Evolutionary conservation across 352 stramenopile genomes (phyloP), one percentile per base, ranked within the genome.

Genomic region (Globisporangium irregulare): DNA sequence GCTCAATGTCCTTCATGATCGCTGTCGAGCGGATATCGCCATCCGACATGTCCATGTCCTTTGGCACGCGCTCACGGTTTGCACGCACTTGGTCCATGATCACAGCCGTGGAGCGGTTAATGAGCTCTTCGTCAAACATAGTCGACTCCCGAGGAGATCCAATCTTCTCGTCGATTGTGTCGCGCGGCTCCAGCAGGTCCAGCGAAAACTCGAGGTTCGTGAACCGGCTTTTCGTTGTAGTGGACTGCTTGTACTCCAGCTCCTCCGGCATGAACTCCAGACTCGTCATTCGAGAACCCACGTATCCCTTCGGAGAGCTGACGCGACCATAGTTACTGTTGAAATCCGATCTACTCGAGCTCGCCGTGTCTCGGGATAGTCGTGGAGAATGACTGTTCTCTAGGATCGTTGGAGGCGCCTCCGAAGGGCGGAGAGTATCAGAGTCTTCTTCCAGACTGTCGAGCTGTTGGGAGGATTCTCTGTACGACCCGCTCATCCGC

Each of bases 31-130:
- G 72, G n/a, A 59, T 48, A 1, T 71, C 68, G 53, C 67, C 67
- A 18, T 66, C 50, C 5, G 59, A 57, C 24, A 70, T n/a, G 36
- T 60, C 60, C 1, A 55, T 6, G 32, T 66, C 46, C 10, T 69
- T 60, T 15, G 59, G 20, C 18, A 58, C 53, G 25, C 70, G 66
- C 38, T 62, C 68, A 4, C 79, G 77, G 32, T 82, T 80, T 18
- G 75, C 69, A 7, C 76, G 77, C 63, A 87, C 68, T 59, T 81
- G 62, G 14, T 86, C 76, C 59, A 82, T 84, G 25, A 87, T 57
- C 36, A 84, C 70, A 22, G 76, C 72, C 12, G 79, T 87, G 6
- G 79, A 77, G 15, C 79, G 79, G 59, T 80, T 78, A 53, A 87
- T 66, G 43, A 86, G 66, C 18, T 84, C 78, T 43, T 86, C 77